phyloP scores from a whole-genome alignment of 2,329 filamentous ascomycete genomes.

The Monosporascus cannonballus region DNA sequence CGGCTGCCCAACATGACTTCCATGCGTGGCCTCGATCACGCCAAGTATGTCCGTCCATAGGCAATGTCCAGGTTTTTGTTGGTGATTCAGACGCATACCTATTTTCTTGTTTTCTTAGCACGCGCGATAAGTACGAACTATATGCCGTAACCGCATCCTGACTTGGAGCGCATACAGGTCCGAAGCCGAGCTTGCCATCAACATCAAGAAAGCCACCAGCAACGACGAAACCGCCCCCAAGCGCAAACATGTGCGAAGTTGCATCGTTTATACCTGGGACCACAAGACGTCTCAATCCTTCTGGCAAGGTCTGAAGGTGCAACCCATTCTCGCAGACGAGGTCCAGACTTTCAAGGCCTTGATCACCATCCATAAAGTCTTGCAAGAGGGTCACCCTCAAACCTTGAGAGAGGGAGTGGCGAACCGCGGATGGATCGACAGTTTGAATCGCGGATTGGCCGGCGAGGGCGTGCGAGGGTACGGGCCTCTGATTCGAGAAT shows the following conservation, averaged over 20 bases:
- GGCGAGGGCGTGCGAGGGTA: slow-evolving; percentile 88
- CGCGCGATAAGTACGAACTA: not conserved
- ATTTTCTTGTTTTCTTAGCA: not conserved
- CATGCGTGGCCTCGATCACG: slow-evolving; percentile 27
- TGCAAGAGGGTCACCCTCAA: slow-evolving; percentile 91
- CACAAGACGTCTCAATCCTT: slow-evolving; percentile 93
- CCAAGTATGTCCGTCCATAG: slow-evolving; percentile 20
- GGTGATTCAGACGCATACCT: slow-evolving; percentile 1
- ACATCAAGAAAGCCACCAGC: slow-evolving; percentile 65
- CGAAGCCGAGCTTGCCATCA: slow-evolving; percentile 63
- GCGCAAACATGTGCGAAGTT: slow-evolving; percentile 92
- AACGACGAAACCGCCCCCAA: slow-evolving; percentile 63
- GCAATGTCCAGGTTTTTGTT: not conserved
- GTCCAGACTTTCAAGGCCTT: slow-evolving; percentile 98
- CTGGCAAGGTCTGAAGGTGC: slow-evolving; percentile 99
- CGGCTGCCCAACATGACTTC: slow-evolving; percentile 22
- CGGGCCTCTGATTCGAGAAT: slow-evolving; percentile 88
- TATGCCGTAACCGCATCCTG: not conserved
- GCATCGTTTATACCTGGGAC: slow-evolving; percentile 99
- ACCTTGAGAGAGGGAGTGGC: slow-evolving; percentile 83
- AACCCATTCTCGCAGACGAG: slow-evolving; percentile 97
- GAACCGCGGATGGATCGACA: slow-evolving; percentile 88
- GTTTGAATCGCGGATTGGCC: slow-evolving; percentile 73
- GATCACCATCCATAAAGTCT: slow-evolving; percentile 94
- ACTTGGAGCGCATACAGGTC: slow-evolving; percentile 38